phyloP scores from a whole-genome alignment of 495 filamentous ascomycete species.

The Trichodelitschia bisporula region DNA sequence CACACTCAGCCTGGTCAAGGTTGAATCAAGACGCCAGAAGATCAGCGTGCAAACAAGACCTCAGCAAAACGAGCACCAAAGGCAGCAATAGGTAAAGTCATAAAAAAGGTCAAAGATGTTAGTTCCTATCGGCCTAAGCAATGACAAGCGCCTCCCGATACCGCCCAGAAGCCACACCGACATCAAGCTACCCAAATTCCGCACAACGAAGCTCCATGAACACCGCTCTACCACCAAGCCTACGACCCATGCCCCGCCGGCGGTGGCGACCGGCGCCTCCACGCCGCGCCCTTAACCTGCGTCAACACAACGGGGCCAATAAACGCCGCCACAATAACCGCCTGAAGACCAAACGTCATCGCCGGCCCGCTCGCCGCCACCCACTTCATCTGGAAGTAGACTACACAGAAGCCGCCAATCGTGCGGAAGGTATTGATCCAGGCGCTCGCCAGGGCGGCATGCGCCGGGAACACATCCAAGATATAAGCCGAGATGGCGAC shows the following conservation, averaged over 20 bases:
- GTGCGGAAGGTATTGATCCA: conserved; percentile 23
- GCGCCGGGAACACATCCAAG: conserved; percentile 21
- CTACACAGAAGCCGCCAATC: conserved; percentile 21
- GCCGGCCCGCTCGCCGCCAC: conserved; percentile 18
- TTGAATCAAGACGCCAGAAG: too few relatives aligned
- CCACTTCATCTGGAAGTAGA: conserved; percentile 24
- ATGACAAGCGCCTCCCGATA: too few relatives aligned
- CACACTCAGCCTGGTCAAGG: too few relatives aligned
- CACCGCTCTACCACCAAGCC: neutral
- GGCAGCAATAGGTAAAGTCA: too few relatives aligned
- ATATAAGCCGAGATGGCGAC: conserved; percentile 10
- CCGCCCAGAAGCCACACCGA: too few relatives aligned
- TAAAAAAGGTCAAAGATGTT: too few relatives aligned
- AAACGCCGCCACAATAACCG: conserved; percentile 19
- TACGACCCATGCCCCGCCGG: neutral
- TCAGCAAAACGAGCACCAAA: too few relatives aligned
- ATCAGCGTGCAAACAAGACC: too few relatives aligned
- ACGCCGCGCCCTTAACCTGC: conserved; percentile 5
- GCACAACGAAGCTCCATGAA: too few relatives aligned
- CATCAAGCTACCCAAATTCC: too few relatives aligned
- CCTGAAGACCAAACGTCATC: conserved; percentile 22
- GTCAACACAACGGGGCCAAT: conserved; percentile 4
- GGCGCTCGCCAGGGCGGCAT: conserved; percentile 18
- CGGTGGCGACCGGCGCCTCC: conserved; percentile 1
- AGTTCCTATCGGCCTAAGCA: too few relatives aligned